Percentiles rank a stretch among this genome's conserved stretches.
These are phyloP conservation scores for Penicillium sp. DNA, from an alignment of 2,329 filamentous ascomycete genomes.

Conservation along the genomic window DNA sequence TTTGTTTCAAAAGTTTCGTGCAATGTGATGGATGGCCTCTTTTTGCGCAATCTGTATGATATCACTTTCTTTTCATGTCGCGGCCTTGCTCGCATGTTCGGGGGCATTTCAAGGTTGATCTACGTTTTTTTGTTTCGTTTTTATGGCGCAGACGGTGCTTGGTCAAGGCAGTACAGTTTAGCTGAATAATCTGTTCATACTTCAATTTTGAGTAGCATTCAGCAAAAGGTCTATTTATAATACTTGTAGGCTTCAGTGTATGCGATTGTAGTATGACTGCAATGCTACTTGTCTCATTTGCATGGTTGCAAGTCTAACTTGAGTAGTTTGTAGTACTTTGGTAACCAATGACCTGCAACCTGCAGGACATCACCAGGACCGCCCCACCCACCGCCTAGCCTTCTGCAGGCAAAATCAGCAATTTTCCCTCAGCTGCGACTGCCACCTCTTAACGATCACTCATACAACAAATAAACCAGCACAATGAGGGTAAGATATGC, in stretches of 20 bases:
- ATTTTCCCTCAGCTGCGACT: slow-evolving; percentile 19
- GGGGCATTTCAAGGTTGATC: slow-evolving; percentile 27
- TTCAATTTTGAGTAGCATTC: slow-evolving; percentile 4
- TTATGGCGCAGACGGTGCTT: slow-evolving; percentile 30
- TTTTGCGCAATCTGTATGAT: slow-evolving; percentile 44
- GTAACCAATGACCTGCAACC: background rate
- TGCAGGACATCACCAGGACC: background rate
- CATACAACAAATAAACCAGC: slow-evolving; percentile 7
- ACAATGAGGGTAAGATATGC: slow-evolving; percentile 27
- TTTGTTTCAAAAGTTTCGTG: slow-evolving; percentile 42
- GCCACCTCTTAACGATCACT: slow-evolving; percentile 1
- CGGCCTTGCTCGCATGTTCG: slow-evolving; percentile 26
- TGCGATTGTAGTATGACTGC: background rate
- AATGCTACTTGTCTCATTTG: background rate
- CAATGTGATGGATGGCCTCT: slow-evolving; percentile 26
- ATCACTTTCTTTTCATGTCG: slow-evolving; percentile 35
- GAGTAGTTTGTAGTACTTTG: background rate
- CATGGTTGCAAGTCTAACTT: background rate
- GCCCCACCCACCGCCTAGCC: slow-evolving; percentile 8
- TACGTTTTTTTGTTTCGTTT: slow-evolving; percentile 28
- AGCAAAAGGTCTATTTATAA: background rate
- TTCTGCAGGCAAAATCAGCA: slow-evolving; percentile 24
- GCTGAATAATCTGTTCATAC: slow-evolving; percentile 30
- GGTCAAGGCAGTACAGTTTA: slow-evolving; percentile 33
- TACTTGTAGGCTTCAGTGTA: background rate